Evolutionary conservation across 768 basidiomycete genomes (phyloP), one percentile per base, ranked within the genome.

Genomic region (Mycena epipterygia): DNA sequence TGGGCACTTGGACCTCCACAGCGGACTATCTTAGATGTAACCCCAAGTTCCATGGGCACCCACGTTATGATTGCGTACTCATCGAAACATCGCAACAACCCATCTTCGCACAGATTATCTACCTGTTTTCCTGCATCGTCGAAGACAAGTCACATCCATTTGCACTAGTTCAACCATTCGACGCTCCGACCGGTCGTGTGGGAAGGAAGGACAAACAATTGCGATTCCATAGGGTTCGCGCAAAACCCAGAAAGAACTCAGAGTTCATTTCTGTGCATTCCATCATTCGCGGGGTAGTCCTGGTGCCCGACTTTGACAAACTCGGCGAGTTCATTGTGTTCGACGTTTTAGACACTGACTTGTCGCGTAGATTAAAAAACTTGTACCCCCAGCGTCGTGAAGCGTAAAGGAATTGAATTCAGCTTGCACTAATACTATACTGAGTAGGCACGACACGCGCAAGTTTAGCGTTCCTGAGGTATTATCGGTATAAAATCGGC

Each of bases 11-110:
- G n/a, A n/a, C n/a, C n/a, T n/a, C n/a, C n/a, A n/a, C n/a, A n/a
- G n/a, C n/a, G n/a, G n/a, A n/a, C n/a, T n/a, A n/a, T n/a, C n/a
- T 84, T 0, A 67, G 70, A 5, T 80, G 76, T 68, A 82, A 77
- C 61, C 79, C 81, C 11, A 55, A 49, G 0, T 84, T 84, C 67
- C 72, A 76, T 44, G 42, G 68, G 0, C 27, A 48, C 2, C 76
- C 75, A 12, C 74, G 73, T 0, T 82, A 77, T 17, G 52, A 55
- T 32, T 13, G 14, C 9, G 55, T 52, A 3, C 16, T 52, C 9
- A 17, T 52, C 29, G 19, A 52, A 52, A 52, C 51, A 3, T 13
- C 27, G 14, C 4, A 32, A 11, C 3, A 52, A 32, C 51, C 51
- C 29, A 30, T 52, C 51, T 52, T 52, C 16, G 51, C 51, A 3